Evolutionary conservation across 257 asterid species (phyloP), one percentile per base, ranked within the genome.

Genomic region (Agastache rugosa): DNA sequence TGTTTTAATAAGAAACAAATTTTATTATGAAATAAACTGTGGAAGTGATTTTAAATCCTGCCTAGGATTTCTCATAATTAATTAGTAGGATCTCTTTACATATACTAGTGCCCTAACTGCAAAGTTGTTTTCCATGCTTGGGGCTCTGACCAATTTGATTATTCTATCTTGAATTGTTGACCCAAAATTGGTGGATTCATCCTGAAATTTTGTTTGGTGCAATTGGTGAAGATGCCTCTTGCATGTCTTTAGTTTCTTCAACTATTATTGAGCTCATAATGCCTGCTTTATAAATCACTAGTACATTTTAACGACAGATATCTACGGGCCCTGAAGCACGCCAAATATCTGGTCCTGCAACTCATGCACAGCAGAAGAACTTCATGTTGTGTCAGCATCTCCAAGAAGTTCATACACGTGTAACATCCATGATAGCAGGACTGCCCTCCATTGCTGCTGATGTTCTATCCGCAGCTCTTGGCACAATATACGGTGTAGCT

Each of bases 321-420:
- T 89, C 96, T 51, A 82, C 99, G 1, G 98, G 98, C 23, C 99
- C 97, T 16, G 98, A 95, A 84, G 97, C 98, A 55, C 94, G 97
- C 61, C 99, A 95, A 84, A 84, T 92, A 74, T 74, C 88, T 7
- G 99, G 97, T 62, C 93, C 90, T 17, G 99, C 99, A 61, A 92
- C 98, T 61, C 82, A 83, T 35, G 89, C 96, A 5, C 99, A 95
- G 86, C 81, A 88, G 67, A 95, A 88, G 85, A 95, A 95, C 85
- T 95, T 95, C 83, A 84, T 86, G 45, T 69, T 95, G 69, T 92
- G 96, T 51, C 97, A 89, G 78, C 97, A 89, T 83, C 91, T 95
- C 68, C 98, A 95, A 85, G 97, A 95, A 78, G 81, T 95, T 22
- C 97, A 95, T 69, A 72, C 90, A 3, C 96, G 97, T 8, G 60